A percentile compares a stretch with the other conserved stretches of the same genome.
Evolutionary conservation across 306 rosid genomes (phyloP).

Genomic region (Neltuma alba): DNA sequence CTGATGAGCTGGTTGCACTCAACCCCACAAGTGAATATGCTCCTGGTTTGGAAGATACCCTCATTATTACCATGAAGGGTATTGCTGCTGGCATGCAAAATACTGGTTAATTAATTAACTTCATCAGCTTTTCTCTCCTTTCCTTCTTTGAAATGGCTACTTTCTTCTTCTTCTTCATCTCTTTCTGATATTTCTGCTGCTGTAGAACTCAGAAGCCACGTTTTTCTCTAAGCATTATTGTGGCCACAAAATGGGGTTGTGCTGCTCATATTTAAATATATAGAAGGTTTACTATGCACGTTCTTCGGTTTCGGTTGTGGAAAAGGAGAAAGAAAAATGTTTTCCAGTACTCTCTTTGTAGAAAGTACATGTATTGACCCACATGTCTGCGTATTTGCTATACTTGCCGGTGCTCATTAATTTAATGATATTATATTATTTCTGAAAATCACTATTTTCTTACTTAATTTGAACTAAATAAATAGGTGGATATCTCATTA

Average conservation of each 20-base stretch:
- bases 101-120: conserved; percentile 42
- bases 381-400: too few species aligned
- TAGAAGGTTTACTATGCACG: not conserved
- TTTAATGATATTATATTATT: too few species aligned
- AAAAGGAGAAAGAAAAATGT: not conserved
- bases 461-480: too few species aligned
- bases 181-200: not conserved
- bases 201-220: not conserved
- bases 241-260: not conserved
- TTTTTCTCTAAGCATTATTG: not conserved
- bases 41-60: conserved; percentile 95
- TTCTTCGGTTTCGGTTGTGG: not conserved
- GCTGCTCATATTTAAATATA: not conserved
- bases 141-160: conserved; percentile 3
- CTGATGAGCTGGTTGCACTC: conserved; percentile 76
- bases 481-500: too few species aligned
- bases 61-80: conserved; percentile 96
- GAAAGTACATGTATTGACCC: too few species aligned
- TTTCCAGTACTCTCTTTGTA: too few species aligned
- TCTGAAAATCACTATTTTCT: too few species aligned
- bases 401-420: too few species aligned
- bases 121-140: not conserved
- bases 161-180: not conserved
- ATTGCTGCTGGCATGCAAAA: conserved; percentile 96
- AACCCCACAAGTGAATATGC: conserved; percentile 93